These are phyloP conservation scores for Lathyrus oleraceus DNA, from an alignment of 306 rosid species.

Conservation along the genomic window DNA sequence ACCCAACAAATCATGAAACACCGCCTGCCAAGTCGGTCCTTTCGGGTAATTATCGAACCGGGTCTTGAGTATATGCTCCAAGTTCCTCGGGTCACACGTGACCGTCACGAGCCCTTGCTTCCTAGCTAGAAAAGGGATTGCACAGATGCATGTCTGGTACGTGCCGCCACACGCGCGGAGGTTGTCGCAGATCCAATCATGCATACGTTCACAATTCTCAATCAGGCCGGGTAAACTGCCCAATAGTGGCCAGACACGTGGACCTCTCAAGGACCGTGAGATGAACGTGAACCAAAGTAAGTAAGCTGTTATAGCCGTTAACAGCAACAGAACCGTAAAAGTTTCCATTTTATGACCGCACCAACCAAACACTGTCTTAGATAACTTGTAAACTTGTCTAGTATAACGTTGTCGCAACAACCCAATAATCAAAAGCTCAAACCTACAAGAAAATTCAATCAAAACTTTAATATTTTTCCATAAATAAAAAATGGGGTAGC, in stretches of 20 bases:
- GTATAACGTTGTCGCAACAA: not conserved
- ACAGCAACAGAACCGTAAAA: constrained; percentile 57
- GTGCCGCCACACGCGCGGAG: constrained; percentile 94
- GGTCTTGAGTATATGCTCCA: constrained; percentile 81
- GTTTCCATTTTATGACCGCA: constrained; percentile 57
- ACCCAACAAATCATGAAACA: constrained; percentile 85
- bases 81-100: constrained; percentile 89
- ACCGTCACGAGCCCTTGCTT: constrained; percentile 97
- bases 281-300: constrained; percentile 83
- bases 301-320: constrained; percentile 76
- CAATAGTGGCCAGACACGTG: constrained; percentile 86
- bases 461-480: not conserved
- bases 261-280: constrained; percentile 83
- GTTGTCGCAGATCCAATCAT: constrained; percentile 93
- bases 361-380: constrained; percentile 6
- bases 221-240: constrained; percentile 87
- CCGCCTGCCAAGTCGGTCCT: constrained; percentile 94
- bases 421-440: not conserved
- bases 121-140: constrained; percentile 75
- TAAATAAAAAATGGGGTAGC: not conserved
- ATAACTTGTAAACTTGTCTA: not conserved
- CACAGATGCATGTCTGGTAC: constrained; percentile 98
- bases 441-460: not conserved
- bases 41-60: constrained; percentile 92
- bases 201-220: constrained; percentile 81